phyloP scores from a whole-genome alignment of 1,284 basidiomycete genomes.

The Moniliophthora roreri region DNA sequence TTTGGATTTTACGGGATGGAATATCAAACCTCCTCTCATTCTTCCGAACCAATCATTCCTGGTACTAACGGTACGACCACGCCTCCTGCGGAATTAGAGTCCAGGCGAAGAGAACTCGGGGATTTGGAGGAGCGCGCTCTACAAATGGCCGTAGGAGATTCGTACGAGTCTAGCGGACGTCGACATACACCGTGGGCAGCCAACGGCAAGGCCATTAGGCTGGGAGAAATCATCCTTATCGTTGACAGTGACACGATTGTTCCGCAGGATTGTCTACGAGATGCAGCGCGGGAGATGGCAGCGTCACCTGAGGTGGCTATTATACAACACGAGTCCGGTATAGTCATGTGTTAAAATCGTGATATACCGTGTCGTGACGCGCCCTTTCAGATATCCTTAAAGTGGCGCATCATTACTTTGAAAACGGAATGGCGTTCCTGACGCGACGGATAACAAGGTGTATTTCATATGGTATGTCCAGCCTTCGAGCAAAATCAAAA shows the following conservation, averaged over 20 bases:
- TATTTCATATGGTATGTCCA: slow-evolving; percentile 57
- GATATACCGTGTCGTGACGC: not conserved
- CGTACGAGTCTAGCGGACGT: slow-evolving; percentile 9
- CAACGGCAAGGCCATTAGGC: slow-evolving; percentile 55
- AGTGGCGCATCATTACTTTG: slow-evolving; percentile 80
- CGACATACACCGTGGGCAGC: slow-evolving; percentile 56
- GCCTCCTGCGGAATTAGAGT: not conserved
- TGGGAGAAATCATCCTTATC: slow-evolving; percentile 68
- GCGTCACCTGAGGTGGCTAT: slow-evolving; percentile 75
- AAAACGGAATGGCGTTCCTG: slow-evolving; percentile 80
- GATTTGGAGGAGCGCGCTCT: slow-evolving; percentile 15
- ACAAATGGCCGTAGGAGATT: slow-evolving; percentile 13
- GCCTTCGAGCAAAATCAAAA: too few relatives aligned
- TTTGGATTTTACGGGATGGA: slow-evolving; percentile 22
- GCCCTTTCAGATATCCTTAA: slow-evolving; percentile 22
- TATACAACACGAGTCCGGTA: slow-evolving; percentile 79
- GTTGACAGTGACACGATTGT: slow-evolving; percentile 84
- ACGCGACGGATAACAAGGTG: slow-evolving; percentile 70
- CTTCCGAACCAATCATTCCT: not conserved
- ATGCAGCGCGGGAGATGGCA: slow-evolving; percentile 78
- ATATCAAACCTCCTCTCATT: slow-evolving; percentile 2
- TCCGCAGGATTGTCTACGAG: slow-evolving; percentile 75
- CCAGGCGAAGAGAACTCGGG: not conserved
- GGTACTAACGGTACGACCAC: not conserved
- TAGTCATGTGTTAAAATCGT: slow-evolving; percentile 47